Percentiles rank a stretch among this genome's conserved stretches.
Conservation (phyloP, 371 early-diverging fungal genomes). For the Rhizomucor miehei region DNA sequence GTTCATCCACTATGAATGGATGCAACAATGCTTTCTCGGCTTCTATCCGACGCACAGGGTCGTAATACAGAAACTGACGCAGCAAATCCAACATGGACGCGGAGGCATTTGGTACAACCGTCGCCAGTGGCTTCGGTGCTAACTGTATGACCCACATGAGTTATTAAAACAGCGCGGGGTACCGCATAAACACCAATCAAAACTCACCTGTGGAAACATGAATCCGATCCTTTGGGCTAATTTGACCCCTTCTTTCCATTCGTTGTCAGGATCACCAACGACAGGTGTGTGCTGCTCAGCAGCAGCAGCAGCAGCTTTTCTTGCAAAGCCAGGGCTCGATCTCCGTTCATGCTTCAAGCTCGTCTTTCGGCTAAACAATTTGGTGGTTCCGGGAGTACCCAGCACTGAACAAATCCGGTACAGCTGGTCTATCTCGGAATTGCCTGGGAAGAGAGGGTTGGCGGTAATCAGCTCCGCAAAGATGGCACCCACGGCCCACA, state of each 20-base stretch:
- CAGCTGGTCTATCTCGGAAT: constrained; percentile 90
- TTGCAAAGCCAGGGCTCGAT: constrained; percentile 40
- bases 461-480: constrained; percentile 86
- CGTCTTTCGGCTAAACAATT: constrained; percentile 9
- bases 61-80: constrained; percentile 17
- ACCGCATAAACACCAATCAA: neutral
- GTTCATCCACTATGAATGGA: constrained; percentile 57
- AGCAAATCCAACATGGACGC: constrained; percentile 21
- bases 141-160: constrained; percentile 6
- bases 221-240: constrained; percentile 59
- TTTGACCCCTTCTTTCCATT: constrained; percentile 70
- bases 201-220: constrained; percentile 46
- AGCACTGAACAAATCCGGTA: constrained; percentile 69
- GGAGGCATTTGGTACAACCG: constrained; percentile 18
- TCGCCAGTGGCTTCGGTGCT: constrained; percentile 11
- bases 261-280: constrained; percentile 47
- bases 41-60: constrained; percentile 14
- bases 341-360: constrained; percentile 21
- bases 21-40: constrained; percentile 27
- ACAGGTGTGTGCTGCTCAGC: constrained; percentile 6
- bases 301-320: constrained; percentile 11
- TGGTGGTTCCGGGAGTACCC: constrained; percentile 52
- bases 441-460: constrained; percentile 92
- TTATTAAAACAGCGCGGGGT: neutral
- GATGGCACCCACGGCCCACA: constrained; percentile 98